Base-by-base conservation (phyloP, 106 monocot species). In the Allium fistulosum region DNA sequence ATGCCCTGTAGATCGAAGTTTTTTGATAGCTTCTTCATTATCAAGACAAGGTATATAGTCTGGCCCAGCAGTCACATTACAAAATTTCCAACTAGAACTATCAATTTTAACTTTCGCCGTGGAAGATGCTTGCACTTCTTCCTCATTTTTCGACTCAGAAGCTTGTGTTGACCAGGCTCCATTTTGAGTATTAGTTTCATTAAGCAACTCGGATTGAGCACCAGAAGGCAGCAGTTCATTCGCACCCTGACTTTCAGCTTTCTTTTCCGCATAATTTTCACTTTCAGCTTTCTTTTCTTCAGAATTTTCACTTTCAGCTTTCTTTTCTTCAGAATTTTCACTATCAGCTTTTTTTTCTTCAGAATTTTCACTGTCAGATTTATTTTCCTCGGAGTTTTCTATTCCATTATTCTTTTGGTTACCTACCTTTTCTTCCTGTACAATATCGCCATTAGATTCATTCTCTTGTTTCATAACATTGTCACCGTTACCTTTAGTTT, bases 31-130 rank as follows among this genome's bases (percentile, higher is more conserved):
- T 37, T 64, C 74, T 58, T 72, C 79, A 65, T 96, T 96, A 78
- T 96, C 95, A 51, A 96, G 88, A 73, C 95, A 95, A 57, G 95
- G 95, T 18, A 95, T 95, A 73, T 95, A 95, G 62, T 95, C 95
- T 22, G 75, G 47, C 50, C 82, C 82, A 58, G 88, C 83, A 64
- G 69, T 78, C 2, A 75, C 65, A 80, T 85, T 85, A 64, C 95
- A 96, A 2, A 96, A 74, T 72, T 84, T 91, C 95, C 95, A 96
- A 62, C n/a, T 84, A 69, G 71, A 70, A 16, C 18, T 70, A 52
- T 10, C 16, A 26, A 16, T 10, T 61, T 84, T 63, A 3, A 17
- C 61, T 11, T 51, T 75, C 27, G 77, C 61, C 57, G 66, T 69
- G 48, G 78, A 69, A 65, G 77, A 61, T 17, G 59, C 67, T 71